A percentile compares a stretch with the other conserved stretches of the same genome.
phyloP scores from a whole-genome alignment of 805 yeast genomes.

The Candida pseudofarinosa region DNA sequence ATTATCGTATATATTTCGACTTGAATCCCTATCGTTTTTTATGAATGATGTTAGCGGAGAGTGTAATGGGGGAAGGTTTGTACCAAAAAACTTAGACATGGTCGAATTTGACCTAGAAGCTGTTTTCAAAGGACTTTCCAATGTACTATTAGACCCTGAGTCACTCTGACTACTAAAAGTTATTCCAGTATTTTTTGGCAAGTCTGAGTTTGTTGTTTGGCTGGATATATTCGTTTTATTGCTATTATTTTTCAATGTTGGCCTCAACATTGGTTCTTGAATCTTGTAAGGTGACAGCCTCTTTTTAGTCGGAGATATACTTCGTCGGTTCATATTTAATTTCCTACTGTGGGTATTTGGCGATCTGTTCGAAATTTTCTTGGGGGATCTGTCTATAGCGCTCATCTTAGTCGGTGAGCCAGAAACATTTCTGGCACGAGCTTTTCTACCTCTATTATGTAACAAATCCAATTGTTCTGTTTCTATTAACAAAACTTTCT shows the following conservation, averaged over 20 bases:
- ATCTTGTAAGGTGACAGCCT: constrained; percentile 3
- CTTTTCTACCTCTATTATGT: constrained; percentile 3
- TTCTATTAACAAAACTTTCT: constrained; percentile 32
- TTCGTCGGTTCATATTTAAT: constrained; percentile 5
- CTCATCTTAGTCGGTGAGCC: constrained; percentile 3
- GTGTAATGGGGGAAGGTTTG: constrained; percentile 15
- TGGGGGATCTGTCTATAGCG: constrained; percentile 9
- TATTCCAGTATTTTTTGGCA: constrained; percentile 7
- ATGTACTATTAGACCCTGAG: constrained; percentile 5
- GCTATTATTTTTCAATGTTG: not conserved
- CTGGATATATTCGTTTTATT: not conserved
- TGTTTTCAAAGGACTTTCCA: constrained; percentile 8
- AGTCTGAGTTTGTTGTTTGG: constrained; percentile 1
- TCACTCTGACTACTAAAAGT: constrained; percentile 5
- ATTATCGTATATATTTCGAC: constrained; percentile 1
- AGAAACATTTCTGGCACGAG: not conserved
- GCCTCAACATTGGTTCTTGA: constrained; percentile 4
- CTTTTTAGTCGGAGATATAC: not conserved
- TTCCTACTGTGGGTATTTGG: constrained; percentile 1
- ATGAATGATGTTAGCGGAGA: constrained; percentile 10
- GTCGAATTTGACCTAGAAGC: constrained; percentile 4
- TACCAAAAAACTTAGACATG: constrained; percentile 3
- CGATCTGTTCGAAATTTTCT: constrained; percentile 2
- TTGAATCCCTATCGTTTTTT: constrained; percentile 1
- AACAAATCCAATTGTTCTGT: constrained; percentile 10